Conservation (phyloP, 192 early-diverging fungal species). For the Chytriomyces sp. region DNA sequence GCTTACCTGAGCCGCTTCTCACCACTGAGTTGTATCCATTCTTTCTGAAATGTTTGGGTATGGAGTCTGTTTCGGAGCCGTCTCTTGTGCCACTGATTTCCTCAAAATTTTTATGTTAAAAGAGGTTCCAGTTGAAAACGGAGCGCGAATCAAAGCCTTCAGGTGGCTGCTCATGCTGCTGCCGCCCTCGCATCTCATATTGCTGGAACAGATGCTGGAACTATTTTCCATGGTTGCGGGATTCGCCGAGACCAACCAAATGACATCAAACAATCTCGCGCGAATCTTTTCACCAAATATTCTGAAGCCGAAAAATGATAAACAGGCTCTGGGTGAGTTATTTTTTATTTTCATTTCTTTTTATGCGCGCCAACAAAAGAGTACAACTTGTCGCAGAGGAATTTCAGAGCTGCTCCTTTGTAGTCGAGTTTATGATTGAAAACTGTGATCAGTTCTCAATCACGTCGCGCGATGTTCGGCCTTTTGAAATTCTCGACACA, state of each 20-base stretch:
- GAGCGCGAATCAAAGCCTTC: conserved; percentile 46
- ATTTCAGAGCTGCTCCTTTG: conserved; percentile 50
- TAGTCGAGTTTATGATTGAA: conserved; percentile 53
- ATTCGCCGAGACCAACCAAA: conserved; percentile 47
- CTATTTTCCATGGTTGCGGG: conserved; percentile 41
- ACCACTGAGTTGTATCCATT: conserved; percentile 51
- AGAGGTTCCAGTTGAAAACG: conserved; percentile 53
- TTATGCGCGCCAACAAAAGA: not conserved
- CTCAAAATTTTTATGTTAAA: not conserved
- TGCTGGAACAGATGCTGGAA: conserved; percentile 52
- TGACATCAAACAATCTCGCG: conserved; percentile 52
- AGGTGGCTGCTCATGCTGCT: conserved; percentile 55
- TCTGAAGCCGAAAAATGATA: conserved; percentile 46
- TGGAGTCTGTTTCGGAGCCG: not conserved
- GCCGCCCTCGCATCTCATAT: conserved; percentile 50
- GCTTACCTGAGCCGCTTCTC: conserved; percentile 56
- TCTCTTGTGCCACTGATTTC: not conserved
- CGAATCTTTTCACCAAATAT: conserved; percentile 56
- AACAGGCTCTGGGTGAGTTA: conserved; percentile 38
- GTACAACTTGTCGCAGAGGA: conserved; percentile 40
- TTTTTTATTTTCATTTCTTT: not conserved
- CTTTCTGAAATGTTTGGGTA: conserved; percentile 53
- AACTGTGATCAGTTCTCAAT: conserved; percentile 46
- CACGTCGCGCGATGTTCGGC: conserved; percentile 31
- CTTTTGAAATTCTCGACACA: conserved; percentile 48